phyloP scores from a whole-genome alignment of 1,284 basidiomycete species.

The Veloboletus limbatus region DNA sequence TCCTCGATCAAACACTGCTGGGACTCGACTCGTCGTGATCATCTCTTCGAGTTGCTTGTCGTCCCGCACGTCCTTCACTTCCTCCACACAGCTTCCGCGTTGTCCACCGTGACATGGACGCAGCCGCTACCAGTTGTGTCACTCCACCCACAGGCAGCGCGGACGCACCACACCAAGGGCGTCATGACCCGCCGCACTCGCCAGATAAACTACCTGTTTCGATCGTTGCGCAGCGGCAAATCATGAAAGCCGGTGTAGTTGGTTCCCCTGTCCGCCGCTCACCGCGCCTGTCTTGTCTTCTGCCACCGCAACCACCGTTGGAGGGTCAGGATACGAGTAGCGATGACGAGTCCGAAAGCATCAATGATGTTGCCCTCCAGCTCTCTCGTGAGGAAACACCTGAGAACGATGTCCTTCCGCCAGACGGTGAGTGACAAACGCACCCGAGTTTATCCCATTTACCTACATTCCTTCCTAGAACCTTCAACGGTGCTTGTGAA shows the following conservation, averaged over 20 bases:
- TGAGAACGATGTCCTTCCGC: constrained; percentile 37
- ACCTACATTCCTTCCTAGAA: constrained; percentile 39
- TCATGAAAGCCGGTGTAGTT: constrained; percentile 28
- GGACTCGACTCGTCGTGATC: neutral
- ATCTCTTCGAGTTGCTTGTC: neutral
- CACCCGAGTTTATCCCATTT: constrained; percentile 7
- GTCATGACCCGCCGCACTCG: constrained; percentile 54
- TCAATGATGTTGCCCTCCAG: constrained; percentile 31
- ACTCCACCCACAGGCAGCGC: constrained; percentile 29
- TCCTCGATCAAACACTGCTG: constrained; percentile 17
- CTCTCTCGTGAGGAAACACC: constrained; percentile 43
- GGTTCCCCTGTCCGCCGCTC: constrained; percentile 49
- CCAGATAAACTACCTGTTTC: constrained; percentile 49
- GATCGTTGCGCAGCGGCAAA: constrained; percentile 32
- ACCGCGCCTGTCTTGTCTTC: constrained; percentile 43
- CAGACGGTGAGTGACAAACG: constrained; percentile 42
- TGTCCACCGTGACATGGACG: constrained; percentile 21
- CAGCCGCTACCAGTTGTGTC: constrained; percentile 14
- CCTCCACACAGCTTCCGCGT: neutral
- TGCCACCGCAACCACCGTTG: constrained; percentile 26
- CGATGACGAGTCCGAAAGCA: constrained; percentile 32
- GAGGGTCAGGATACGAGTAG: constrained; percentile 16
- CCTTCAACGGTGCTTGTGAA: constrained; percentile 63
- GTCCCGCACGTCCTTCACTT: neutral
- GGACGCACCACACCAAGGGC: constrained; percentile 42